Base-by-base conservation (phyloP, 257 asterid genomes). In the Plantago elongata region DNA sequence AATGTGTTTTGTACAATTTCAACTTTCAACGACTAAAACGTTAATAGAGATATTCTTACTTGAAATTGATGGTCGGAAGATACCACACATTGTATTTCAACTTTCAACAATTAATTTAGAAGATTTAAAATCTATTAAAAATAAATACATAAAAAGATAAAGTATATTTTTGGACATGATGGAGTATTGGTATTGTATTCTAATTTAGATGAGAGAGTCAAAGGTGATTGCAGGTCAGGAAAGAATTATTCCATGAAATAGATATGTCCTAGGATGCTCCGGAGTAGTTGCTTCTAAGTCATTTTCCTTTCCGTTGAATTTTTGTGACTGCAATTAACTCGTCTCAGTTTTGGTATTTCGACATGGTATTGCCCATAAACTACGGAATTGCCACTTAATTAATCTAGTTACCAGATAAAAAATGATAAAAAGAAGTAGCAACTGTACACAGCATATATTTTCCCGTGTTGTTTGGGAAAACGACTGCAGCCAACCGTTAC, bases 191-290 rank as follows among this genome's bases (percentile, higher is more conserved):
- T 22, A 22, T 22, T 22, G 2, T 34, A 34, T 34, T 7, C 40
- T 1, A 34, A 34, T 34, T 4, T 34, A 4, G 40, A 34, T 5
- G 8, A 34, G 40, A 51, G 54, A 34, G 17, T 13, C 15, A 52
- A 9, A 30, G 70, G 60, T 37, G 61, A 66, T 51, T 51, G 57
- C 40, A 66, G n/a, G 14, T 52, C 56, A 61, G 15, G n/a, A 3
- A n/a, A 7, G 11, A 60, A 66, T 62, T 17, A 64, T 57, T 58
- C 64, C 64, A 40, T 56, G 58, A 62, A 51, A 57, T 54, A 58
- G 60, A 27, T 65, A 45, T 43, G 65, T 62, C 76, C 69, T 77
- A 69, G 82, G 79, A 73, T 73, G 54, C 79, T 64, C 57, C 68
- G 59, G 61, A n/a, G 40, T 4, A 34, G 51, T 67, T 62, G 67